Evolutionary conservation across 2,329 filamentous ascomycete species (phyloP).

Genomic region (Aurifilum marmelostoma): DNA sequence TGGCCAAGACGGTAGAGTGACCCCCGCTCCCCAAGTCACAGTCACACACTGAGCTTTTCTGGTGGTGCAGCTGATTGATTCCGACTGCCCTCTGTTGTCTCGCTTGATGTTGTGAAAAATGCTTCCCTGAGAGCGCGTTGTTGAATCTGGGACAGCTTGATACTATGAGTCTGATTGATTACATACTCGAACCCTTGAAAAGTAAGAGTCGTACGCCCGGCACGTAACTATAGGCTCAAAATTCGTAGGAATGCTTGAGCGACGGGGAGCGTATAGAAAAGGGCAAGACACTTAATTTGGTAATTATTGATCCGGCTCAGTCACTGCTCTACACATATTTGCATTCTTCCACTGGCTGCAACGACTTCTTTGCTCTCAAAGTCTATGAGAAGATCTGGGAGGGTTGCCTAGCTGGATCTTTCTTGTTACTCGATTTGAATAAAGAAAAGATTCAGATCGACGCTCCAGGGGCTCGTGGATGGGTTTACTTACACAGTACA

Average conservation of each 20-base stretch:
- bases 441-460: too few relatives aligned
- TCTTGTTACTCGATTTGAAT: too few relatives aligned
- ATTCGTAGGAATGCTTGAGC: not conserved
- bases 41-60: not conserved
- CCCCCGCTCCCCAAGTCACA: not conserved
- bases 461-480: not conserved
- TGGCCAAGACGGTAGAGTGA: not conserved
- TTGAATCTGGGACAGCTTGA: not conserved
- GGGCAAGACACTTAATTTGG: not conserved
- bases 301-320: not conserved
- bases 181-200: not conserved
- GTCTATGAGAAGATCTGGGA: not conserved
- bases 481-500: too few relatives aligned
- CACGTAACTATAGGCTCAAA: not conserved
- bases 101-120: not conserved
- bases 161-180: not conserved
- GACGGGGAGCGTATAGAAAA: not conserved
- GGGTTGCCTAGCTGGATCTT: not conserved
- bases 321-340: not conserved
- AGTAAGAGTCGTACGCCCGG: not conserved
- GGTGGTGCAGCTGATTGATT: not conserved
- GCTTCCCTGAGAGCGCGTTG: not conserved
- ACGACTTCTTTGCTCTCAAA: not conserved
- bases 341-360: not conserved
- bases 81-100: not conserved